Percentiles rank a stretch among this genome's conserved stretches.
Evolutionary conservation across 768 basidiomycete species (phyloP).

Genomic region (Paxillus involutus): DNA sequence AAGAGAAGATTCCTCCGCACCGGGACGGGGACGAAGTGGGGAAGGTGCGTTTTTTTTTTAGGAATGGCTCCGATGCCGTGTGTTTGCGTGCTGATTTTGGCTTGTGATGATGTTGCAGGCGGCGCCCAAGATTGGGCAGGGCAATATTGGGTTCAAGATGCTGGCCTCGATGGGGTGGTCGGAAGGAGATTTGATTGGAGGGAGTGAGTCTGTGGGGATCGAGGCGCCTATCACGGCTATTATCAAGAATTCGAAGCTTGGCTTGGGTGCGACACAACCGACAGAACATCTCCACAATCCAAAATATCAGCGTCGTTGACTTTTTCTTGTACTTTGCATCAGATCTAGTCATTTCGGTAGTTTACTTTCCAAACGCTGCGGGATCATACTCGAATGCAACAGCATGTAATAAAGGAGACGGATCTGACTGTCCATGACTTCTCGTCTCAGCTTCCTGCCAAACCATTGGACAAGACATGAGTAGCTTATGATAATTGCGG

Average conservation of each 20-base stretch:
- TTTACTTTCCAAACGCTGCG: too few relatives aligned
- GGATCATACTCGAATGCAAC: too few relatives aligned
- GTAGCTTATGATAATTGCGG: too few relatives aligned
- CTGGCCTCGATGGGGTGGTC: conserved; percentile 90
- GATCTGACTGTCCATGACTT: too few relatives aligned
- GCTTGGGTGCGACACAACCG: conserved; percentile 61
- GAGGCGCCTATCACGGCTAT: conserved; percentile 78
- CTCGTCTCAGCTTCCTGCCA: too few relatives aligned
- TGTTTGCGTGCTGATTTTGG: not conserved
- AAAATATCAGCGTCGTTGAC: too few relatives aligned
- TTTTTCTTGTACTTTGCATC: too few relatives aligned
- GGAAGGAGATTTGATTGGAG: conserved; percentile 79
- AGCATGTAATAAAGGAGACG: too few relatives aligned
- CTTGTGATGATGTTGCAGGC: conserved; percentile 38
- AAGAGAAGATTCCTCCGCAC: conserved; percentile 44
- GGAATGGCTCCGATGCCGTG: not conserved
- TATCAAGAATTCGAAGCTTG: conserved; percentile 84
- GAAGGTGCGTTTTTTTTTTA: conserved; percentile 43
- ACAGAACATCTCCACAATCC: too few relatives aligned
- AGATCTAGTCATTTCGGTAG: too few relatives aligned
- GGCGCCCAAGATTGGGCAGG: conserved; percentile 76
- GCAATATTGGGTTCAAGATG: conserved; percentile 88
- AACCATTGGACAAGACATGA: too few relatives aligned
- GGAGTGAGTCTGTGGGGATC: conserved; percentile 53
- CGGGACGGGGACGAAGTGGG: conserved; percentile 89